Conservation (phyloP, 2,329 filamentous ascomycete species). For the Didymella exigua region DNA sequence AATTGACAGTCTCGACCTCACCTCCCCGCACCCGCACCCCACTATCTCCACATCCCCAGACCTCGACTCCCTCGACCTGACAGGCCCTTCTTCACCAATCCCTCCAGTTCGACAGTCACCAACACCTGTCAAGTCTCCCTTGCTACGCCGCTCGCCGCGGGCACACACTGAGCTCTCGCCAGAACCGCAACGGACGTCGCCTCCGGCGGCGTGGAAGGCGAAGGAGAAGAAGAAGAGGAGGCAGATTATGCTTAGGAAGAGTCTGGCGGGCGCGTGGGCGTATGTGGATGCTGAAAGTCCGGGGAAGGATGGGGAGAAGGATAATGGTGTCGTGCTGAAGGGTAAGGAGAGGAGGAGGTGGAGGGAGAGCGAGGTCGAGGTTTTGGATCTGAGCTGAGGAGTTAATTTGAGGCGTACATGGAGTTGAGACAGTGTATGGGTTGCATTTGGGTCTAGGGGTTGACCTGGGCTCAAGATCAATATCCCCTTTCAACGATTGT, state of each 20-base stretch:
- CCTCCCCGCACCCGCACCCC: conserved; percentile 10
- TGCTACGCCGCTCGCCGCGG: conserved; percentile 31
- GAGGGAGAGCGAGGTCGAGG: conserved; percentile 46
- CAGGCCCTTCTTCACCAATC: conserved; percentile 23
- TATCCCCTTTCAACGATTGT: no score
- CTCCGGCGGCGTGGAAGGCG: conserved; percentile 39
- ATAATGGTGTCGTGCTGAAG: conserved; percentile 14
- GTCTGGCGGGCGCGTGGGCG: conserved; percentile 41
- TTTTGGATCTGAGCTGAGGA: conserved; percentile 40
- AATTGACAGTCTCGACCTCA: conserved; percentile 37
- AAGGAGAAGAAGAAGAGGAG: conserved; percentile 41
- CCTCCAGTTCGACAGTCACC: conserved; percentile 2
- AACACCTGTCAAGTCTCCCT: conserved; percentile 1
- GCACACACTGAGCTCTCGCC: conserved; percentile 18
- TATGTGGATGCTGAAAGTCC: conserved; percentile 37
- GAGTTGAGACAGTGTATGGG: no score
- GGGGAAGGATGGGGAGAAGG: conserved; percentile 6
- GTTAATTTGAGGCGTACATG: neutral
- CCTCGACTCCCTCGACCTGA: conserved; percentile 32
- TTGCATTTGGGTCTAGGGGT: no score
- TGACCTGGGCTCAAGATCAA: no score
- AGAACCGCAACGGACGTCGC: conserved; percentile 3
- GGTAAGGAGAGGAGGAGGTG: conserved; percentile 39
- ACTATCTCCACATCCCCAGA: conserved; percentile 16
- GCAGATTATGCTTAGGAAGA: conserved; percentile 38